A percentile compares a stretch with the other conserved stretches of the same genome.
These are phyloP conservation scores for Fonsecaea multimorphosa DNA, from an alignment of 2,329 filamentous ascomycete species.

Conservation along the genomic window DNA sequence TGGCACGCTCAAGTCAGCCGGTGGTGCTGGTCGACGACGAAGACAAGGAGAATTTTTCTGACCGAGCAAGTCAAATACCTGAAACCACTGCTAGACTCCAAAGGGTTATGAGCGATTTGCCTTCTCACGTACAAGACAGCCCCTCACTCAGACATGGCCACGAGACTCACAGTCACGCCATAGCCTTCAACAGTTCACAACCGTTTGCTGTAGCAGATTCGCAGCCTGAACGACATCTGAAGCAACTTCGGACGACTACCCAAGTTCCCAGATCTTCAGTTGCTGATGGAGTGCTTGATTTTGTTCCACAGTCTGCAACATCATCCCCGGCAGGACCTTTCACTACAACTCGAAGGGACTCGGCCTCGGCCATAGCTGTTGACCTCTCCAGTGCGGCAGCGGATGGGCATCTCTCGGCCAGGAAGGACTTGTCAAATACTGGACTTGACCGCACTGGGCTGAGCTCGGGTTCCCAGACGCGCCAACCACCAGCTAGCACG, in stretches of 20 bases:
- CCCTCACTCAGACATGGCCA: conserved; percentile 28
- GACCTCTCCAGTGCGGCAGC: not conserved
- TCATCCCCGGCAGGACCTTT: conserved; percentile 5
- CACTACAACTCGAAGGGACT: not conserved
- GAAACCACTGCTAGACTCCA: conserved; percentile 41
- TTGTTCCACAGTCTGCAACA: conserved; percentile 36
- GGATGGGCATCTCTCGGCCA: not conserved
- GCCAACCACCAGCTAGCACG: conserved; percentile 23
- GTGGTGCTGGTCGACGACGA: conserved; percentile 48
- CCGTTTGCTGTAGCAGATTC: conserved; percentile 36
- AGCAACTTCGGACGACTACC: conserved; percentile 3
- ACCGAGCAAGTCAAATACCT: conserved; percentile 40
- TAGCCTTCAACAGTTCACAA: conserved; percentile 22
- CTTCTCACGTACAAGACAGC: conserved; percentile 30
- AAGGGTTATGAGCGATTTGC: conserved; percentile 15
- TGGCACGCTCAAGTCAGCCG: conserved; percentile 42
- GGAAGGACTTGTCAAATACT: not conserved
- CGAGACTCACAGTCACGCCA: not conserved
- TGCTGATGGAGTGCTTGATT: conserved; percentile 27
- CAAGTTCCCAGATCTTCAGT: conserved; percentile 18
- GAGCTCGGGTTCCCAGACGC: conserved; percentile 4
- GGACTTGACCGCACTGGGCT: not conserved
- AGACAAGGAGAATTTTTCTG: conserved; percentile 55
- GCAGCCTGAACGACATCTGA: conserved; percentile 30
- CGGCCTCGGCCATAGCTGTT: not conserved